Evolutionary conservation across 768 basidiomycete species (phyloP).

Genomic region (Crepidotus variabilis): DNA sequence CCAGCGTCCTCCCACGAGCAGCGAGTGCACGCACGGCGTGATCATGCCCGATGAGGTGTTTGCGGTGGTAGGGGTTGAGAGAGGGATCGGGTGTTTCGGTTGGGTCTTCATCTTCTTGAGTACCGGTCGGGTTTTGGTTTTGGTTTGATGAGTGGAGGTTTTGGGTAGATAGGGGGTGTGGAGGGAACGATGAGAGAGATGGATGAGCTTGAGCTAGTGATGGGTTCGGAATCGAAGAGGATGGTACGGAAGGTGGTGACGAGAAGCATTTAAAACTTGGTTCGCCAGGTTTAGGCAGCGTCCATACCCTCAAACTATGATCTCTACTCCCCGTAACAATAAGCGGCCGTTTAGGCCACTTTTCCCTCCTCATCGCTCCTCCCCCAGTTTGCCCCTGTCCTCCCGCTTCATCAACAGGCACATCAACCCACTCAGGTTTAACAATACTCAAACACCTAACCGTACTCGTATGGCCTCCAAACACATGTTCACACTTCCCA

Average conservation of each 20-base stretch:
- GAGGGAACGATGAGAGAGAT: conserved; percentile 9
- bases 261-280: conserved; percentile 72
- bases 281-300: conserved; percentile 57
- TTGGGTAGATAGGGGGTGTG: neutral
- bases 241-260: conserved; percentile 47
- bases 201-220: conserved; percentile 6
- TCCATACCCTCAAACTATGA: conserved; percentile 60
- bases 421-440: conserved; percentile 84
- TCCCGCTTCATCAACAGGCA: conserved; percentile 45
- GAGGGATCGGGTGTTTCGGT: conserved; percentile 36
- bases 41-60: conserved; percentile 84
- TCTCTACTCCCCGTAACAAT: conserved; percentile 77
- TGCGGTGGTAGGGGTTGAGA: conserved; percentile 86
- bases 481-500: conserved; percentile 85
- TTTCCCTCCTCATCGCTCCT: conserved; percentile 62
- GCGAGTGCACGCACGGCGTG: conserved; percentile 92
- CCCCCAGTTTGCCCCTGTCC: conserved; percentile 32
- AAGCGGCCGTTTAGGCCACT: conserved; percentile 62
- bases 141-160: neutral
- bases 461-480: conserved; percentile 94
- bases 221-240: conserved; percentile 1
- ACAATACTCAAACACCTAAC: conserved; percentile 95
- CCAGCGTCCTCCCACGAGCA: conserved; percentile 82
- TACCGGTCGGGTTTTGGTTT: neutral
- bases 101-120: neutral